A percentile compares a stretch with the other conserved stretches of the same genome.
These are phyloP conservation scores for Albugo candida DNA, from an alignment of 352 stramenopile species.

Conservation along the genomic window DNA sequence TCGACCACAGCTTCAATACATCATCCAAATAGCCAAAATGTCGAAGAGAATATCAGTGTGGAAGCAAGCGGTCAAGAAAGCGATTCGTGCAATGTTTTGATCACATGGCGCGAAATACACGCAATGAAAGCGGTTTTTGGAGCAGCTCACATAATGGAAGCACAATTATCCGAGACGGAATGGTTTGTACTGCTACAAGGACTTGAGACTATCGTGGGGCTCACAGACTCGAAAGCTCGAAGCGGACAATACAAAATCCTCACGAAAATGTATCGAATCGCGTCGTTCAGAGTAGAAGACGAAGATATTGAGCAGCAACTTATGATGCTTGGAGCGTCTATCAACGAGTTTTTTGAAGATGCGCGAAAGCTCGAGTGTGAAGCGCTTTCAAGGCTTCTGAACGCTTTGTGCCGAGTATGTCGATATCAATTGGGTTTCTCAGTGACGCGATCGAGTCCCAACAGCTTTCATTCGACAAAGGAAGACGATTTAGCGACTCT, in stretches of 20 bases:
- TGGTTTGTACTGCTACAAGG: slow-evolving; percentile 58
- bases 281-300: slow-evolving; percentile 52
- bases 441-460: slow-evolving; percentile 7
- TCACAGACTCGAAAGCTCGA: slow-evolving; percentile 54
- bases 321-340: slow-evolving; percentile 66
- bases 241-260: slow-evolving; percentile 46
- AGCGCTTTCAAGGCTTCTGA: slow-evolving; percentile 33
- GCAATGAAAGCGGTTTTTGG: slow-evolving; percentile 78
- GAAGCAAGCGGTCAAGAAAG: slow-evolving; percentile 27
- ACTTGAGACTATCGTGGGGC: slow-evolving; percentile 62
- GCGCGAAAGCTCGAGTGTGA: slow-evolving; percentile 40
- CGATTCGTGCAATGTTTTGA: slow-evolving; percentile 34
- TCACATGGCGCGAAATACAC: slow-evolving; percentile 70
- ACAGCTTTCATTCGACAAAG: slow-evolving; percentile 5
- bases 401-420: slow-evolving; percentile 38
- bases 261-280: slow-evolving; percentile 57
- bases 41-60: slow-evolving; percentile 12
- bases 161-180: slow-evolving; percentile 51
- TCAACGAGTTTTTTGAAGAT: slow-evolving; percentile 68
- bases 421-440: slow-evolving; percentile 50
- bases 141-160: slow-evolving; percentile 69
- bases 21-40: slow-evolving; percentile 1
- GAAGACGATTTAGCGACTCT: slow-evolving; percentile 22
- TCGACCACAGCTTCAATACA: not conserved
- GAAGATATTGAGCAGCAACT: slow-evolving; percentile 77